Base-by-base conservation (phyloP, 2,329 filamentous ascomycete species). In the Plectosphaerella cucumerina region DNA sequence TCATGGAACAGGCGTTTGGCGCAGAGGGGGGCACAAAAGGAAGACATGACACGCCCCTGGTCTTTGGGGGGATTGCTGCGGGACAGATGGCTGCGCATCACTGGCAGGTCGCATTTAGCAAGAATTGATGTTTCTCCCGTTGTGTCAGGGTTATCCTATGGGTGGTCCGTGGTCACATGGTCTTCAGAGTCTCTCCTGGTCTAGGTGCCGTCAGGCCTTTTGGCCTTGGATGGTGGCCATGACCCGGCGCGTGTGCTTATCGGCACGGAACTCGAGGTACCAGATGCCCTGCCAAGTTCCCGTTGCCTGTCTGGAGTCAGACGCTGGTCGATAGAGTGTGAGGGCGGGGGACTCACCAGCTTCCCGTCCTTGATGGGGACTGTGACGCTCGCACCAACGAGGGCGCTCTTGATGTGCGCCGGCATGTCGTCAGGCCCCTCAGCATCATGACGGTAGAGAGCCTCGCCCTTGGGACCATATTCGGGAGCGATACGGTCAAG, bases 371-470 rank as follows among this genome's bases (percentile, higher is more conserved):
- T 87, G 67, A 99, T 97, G 2, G 94, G 94, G 52, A 99, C 87
- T 6, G 86, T 93, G 3, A 97, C 84, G 59, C 88, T 96, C 4
- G 92, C 90, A 14, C 94, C 94, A 26, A 97, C 79, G 47, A 99
- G 73, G 0, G 90, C 88, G 52, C 86, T 90, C 73, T 99, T 99
- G 68, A 99, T 87, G 70, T 99, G 94, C 65, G 89, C 87, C 35
- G 94, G 94, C 90, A 97, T 97, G 70, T 97, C 94, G 73, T 99
- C 94, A 48, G 74, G 70, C 1, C 94, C 94, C 76, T 96, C 94
- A 0, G 87, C 92, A 62, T 81, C 84, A 71, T 99, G 94, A 42
- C 89, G 76, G 71, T 97, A 99, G 44, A 97, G 68, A 9, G 82
- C 77, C 66, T 84, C 77, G 3, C 87, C 86, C 64, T 85, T 86